These are phyloP conservation scores for Chaetomium sp. DNA, from an alignment of 2,329 filamentous ascomycete species.

Conservation along the genomic window DNA sequence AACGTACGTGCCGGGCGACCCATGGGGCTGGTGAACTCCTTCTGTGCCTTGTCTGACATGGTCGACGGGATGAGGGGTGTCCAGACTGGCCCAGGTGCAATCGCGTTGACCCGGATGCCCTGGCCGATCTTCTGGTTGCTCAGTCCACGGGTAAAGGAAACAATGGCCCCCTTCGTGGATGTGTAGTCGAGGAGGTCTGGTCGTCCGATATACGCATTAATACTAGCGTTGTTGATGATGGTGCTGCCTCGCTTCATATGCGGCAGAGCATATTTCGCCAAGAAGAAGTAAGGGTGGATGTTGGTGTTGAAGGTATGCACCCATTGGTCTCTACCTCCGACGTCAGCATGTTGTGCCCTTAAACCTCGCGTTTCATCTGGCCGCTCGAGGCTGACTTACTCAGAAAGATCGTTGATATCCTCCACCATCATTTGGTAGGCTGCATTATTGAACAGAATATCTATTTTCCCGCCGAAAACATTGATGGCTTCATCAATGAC, in stretches of 20 bases:
- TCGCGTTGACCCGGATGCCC: slow-evolving; percentile 69
- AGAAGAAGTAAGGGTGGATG: slow-evolving; percentile 75
- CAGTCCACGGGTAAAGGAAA: slow-evolving; percentile 71
- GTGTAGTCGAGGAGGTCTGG: slow-evolving; percentile 79
- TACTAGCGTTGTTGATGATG: slow-evolving; percentile 81
- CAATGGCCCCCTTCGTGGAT: slow-evolving; percentile 69
- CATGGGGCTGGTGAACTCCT: slow-evolving; percentile 68
- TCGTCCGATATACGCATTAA: slow-evolving; percentile 77
- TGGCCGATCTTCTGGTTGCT: slow-evolving; percentile 66
- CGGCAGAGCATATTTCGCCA: slow-evolving; percentile 68
- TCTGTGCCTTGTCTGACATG: slow-evolving; percentile 63
- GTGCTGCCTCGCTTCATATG: slow-evolving; percentile 68
- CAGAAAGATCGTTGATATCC: slow-evolving; percentile 63
- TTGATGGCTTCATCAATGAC: slow-evolving; percentile 60
- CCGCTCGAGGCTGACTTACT: slow-evolving; percentile 42
- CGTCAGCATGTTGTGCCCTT: not conserved
- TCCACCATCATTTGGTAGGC: slow-evolving; percentile 68
- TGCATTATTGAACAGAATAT: slow-evolving; percentile 70
- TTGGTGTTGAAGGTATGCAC: slow-evolving; percentile 73
- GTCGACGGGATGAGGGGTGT: slow-evolving; percentile 68
- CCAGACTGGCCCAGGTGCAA: slow-evolving; percentile 76
- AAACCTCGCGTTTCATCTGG: not conserved
- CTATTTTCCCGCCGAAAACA: slow-evolving; percentile 56
- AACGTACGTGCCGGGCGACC: slow-evolving; percentile 53
- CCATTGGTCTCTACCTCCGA: slow-evolving; percentile 61